These are phyloP conservation scores for Didymella keratinophila DNA, from an alignment of 2,329 filamentous ascomycete species.

Conservation along the genomic window DNA sequence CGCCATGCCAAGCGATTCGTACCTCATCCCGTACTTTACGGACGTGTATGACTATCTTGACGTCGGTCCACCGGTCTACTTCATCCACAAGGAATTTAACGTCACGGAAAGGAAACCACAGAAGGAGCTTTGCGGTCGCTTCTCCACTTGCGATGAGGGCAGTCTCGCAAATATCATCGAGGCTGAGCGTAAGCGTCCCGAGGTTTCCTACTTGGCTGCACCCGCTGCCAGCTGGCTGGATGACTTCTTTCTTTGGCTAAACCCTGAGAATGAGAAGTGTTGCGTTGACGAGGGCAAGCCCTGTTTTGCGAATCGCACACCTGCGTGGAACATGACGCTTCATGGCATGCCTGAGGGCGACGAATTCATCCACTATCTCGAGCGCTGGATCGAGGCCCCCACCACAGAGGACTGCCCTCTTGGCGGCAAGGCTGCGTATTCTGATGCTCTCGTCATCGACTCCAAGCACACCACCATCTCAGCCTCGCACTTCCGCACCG, in stretches of 20 bases:
- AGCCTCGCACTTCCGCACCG: constrained; percentile 90
- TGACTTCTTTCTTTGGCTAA: constrained; percentile 96
- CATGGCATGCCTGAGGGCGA: constrained; percentile 89
- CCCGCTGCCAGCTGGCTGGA: constrained; percentile 96
- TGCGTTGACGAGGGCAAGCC: constrained; percentile 69
- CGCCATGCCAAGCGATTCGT: constrained; percentile 91
- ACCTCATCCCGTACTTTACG: constrained; percentile 95
- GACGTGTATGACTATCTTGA: constrained; percentile 94
- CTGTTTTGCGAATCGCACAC: constrained; percentile 80
- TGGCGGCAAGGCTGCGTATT: constrained; percentile 87
- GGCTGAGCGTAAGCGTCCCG: constrained; percentile 87
- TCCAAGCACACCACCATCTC: constrained; percentile 70
- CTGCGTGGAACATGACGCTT: constrained; percentile 88
- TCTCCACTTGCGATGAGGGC: constrained; percentile 83
- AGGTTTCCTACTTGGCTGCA: constrained; percentile 86
- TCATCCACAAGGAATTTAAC: constrained; percentile 85
- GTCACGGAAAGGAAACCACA: constrained; percentile 78
- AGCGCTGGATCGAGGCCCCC: constrained; percentile 81
- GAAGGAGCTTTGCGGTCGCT: constrained; percentile 87
- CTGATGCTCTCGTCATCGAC: constrained; percentile 82
- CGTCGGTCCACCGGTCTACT: constrained; percentile 92
- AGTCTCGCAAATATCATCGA: constrained; percentile 91
- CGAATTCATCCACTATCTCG: constrained; percentile 88
- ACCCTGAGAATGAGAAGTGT: constrained; percentile 72
- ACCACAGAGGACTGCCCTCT: constrained; percentile 86